These are phyloP conservation scores for Colletotrichum somersetense DNA, from an alignment of 2,329 filamentous ascomycete species.

Conservation along the genomic window DNA sequence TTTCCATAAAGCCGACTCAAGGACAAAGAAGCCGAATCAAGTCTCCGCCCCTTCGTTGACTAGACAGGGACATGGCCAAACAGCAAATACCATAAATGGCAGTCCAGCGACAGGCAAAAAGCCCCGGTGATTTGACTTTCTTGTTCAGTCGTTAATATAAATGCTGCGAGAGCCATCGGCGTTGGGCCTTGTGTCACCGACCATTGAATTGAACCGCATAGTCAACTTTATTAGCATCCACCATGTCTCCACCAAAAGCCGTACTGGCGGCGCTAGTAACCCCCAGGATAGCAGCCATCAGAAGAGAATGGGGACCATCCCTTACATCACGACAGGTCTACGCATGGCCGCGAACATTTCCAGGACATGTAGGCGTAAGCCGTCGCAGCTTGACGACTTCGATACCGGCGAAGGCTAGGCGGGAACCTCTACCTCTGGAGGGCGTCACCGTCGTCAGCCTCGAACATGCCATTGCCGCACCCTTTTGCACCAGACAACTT, in stretches of 20 bases:
- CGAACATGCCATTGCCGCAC: conserved; percentile 67
- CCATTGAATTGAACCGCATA: background rate
- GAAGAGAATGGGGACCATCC: background rate
- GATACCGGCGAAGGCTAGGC: background rate
- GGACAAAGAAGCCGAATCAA: conserved; percentile 26
- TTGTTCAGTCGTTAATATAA: background rate
- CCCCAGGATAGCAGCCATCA: background rate
- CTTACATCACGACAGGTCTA: background rate
- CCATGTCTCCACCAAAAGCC: background rate
- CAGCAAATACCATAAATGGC: background rate
- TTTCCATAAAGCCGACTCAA: conserved; percentile 33
- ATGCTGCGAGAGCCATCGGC: background rate
- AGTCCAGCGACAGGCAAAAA: background rate
- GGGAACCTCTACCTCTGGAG: conserved; percentile 45
- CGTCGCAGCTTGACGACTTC: background rate
- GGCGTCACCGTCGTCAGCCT: conserved; percentile 65
- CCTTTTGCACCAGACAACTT: conserved; percentile 66
- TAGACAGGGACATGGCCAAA: background rate
- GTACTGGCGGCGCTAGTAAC: background rate
- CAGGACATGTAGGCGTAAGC: too few relatives aligned
- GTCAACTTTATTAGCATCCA: too few relatives aligned
- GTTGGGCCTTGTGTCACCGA: background rate
- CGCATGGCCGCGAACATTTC: background rate
- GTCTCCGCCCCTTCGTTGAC: background rate
- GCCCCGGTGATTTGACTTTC: background rate